These are phyloP conservation scores for Ilex paraguariensis DNA, from an alignment of 305 asterid species.

Conservation along the genomic window DNA sequence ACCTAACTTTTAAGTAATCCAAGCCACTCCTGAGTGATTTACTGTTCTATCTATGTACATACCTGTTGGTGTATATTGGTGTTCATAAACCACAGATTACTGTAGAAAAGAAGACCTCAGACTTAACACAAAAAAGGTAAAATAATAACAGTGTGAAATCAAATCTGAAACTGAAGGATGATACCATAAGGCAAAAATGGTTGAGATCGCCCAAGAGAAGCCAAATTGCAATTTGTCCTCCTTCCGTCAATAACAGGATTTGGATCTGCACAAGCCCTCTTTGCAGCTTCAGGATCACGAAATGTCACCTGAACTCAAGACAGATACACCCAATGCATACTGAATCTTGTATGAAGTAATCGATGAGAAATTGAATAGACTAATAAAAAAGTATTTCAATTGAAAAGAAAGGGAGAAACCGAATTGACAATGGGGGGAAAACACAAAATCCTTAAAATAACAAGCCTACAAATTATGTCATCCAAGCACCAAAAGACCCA, in stretches of 20 bases:
- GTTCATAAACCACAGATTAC: no score
- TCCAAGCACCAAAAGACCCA: neutral
- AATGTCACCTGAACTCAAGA: constrained; percentile 28
- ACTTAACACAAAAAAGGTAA: no score
- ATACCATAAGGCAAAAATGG: constrained; percentile 28
- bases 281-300: constrained; percentile 36
- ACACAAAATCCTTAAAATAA: no score
- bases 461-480: neutral
- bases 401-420: neutral
- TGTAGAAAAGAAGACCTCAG: no score
- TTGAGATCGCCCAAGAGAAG: constrained; percentile 33
- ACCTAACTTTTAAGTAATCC: no score
- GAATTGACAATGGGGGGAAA: neutral
- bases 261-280: constrained; percentile 33
- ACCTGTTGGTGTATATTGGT: no score
- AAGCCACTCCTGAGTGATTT: no score
- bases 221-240: constrained; percentile 37
- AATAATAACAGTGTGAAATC: no score
- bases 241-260: constrained; percentile 42
- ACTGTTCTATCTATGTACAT: no score
- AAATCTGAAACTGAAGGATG: neutral
- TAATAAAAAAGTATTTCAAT: neutral
- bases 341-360: neutral
- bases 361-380: neutral
- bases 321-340: no score